These are phyloP conservation scores for Bassia scoparia DNA, from an alignment of 148 eudicot genomes.

Conservation along the genomic window DNA sequence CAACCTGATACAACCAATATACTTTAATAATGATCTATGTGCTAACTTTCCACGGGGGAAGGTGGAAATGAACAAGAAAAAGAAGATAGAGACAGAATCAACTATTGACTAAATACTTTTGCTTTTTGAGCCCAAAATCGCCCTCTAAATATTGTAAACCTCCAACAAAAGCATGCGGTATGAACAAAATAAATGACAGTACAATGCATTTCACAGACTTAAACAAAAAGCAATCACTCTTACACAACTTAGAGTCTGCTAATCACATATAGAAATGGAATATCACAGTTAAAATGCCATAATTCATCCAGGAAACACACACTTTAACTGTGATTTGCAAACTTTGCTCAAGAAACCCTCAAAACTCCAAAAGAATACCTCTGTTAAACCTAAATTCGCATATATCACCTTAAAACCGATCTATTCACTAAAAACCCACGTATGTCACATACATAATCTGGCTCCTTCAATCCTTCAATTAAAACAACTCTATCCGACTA, in stretches of 20 bases:
- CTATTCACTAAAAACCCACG: too few species aligned
- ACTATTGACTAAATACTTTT: background rate
- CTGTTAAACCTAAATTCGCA: too few species aligned
- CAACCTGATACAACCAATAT: conserved; percentile 56
- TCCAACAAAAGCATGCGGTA: background rate
- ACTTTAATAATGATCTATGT: background rate
- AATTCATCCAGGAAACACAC: too few species aligned
- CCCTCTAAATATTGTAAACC: too few species aligned
- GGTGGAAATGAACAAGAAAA: background rate
- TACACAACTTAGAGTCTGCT: background rate
- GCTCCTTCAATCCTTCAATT: too few species aligned
- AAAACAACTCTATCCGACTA: too few species aligned
- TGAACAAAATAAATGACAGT: background rate
- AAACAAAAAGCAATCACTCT: background rate
- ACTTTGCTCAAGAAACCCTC: too few species aligned
- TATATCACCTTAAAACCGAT: too few species aligned
- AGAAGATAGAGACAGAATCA: background rate
- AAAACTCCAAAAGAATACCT: too few species aligned
- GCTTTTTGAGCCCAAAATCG: background rate
- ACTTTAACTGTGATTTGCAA: too few species aligned
- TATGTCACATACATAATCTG: too few species aligned
- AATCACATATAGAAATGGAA: background rate
- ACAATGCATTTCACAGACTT: background rate
- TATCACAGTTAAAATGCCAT: too few species aligned
- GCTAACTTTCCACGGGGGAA: background rate